Conservation (phyloP, 495 filamentous ascomycete species). For the Aspergillus kassunensis region DNA sequence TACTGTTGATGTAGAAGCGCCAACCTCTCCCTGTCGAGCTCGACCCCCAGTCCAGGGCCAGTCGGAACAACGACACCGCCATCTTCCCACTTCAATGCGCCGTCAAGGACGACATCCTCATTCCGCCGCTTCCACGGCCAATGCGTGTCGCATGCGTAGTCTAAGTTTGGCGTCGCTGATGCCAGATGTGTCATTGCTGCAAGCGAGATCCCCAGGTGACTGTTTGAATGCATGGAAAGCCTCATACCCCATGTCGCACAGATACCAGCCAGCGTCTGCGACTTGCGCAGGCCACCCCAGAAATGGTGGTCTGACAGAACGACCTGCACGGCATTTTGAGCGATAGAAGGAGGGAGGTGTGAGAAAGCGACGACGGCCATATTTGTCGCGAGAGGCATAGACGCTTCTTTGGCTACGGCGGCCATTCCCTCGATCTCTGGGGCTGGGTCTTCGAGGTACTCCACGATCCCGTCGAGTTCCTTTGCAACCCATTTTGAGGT, state of each 20-base stretch:
- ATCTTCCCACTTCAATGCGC: not conserved
- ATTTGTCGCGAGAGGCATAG: not conserved
- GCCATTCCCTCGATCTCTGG: not conserved
- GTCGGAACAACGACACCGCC: not conserved
- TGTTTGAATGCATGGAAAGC: constrained; percentile 1
- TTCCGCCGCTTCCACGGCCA: constrained; percentile 2
- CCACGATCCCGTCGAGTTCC: not conserved
- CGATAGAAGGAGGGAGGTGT: not conserved
- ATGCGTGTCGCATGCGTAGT: constrained; percentile 3
- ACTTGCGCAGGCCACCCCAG: constrained; percentile 4
- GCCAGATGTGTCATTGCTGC: constrained; percentile 2
- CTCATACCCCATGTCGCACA: not conserved
- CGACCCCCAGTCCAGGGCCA: not conserved
- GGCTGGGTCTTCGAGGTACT: constrained; percentile 4
- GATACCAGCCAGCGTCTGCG: not conserved
- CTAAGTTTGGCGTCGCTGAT: not conserved
- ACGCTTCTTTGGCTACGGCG: not conserved
- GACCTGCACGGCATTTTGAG: not conserved
- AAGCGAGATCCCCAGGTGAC: not conserved
- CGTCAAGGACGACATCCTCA: not conserved
- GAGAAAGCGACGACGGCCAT: constrained; percentile 1
- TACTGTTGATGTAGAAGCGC: not conserved
- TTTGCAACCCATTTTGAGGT: constrained; percentile 1
- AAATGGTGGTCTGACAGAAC: not conserved
- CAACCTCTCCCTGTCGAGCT: not conserved